Percentiles rank a stretch among this genome's conserved stretches.
phyloP scores from a whole-genome alignment of 1,139 yeast genomes.

The Protomyces lactucae-debilis region DNA sequence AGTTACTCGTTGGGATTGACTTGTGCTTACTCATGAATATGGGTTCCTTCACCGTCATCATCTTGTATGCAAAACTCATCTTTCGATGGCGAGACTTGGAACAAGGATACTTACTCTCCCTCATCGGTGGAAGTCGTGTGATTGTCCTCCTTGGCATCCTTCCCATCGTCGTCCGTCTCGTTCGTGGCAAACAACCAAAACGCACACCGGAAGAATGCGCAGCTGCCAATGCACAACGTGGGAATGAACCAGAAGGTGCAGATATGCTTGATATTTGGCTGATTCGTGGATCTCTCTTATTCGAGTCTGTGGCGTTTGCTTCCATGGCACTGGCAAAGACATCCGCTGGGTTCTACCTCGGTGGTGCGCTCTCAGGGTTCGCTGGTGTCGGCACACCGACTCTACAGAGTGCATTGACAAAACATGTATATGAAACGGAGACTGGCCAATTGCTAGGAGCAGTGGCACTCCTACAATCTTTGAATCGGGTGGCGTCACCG shows the following conservation, averaged over 20 bases:
- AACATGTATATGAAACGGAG: constrained; percentile 43
- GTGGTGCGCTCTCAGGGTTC: constrained; percentile 46
- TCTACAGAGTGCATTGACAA: constrained; percentile 49
- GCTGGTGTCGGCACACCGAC: constrained; percentile 51
- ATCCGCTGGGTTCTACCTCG: constrained; percentile 35
- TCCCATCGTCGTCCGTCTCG: constrained; percentile 47
- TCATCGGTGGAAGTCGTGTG: constrained; percentile 49
- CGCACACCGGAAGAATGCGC: neutral
- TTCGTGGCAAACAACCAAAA: constrained; percentile 35
- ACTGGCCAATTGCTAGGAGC: constrained; percentile 41
- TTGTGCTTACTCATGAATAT: constrained; percentile 41
- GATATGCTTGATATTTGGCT: constrained; percentile 35
- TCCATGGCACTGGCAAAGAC: constrained; percentile 41
- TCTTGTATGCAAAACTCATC: constrained; percentile 55
- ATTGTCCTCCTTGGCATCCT: constrained; percentile 44
- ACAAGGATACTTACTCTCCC: constrained; percentile 54
- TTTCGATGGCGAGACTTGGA: constrained; percentile 59
- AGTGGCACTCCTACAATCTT: constrained; percentile 36
- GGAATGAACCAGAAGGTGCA: constrained; percentile 23
- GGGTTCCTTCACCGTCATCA: constrained; percentile 46
- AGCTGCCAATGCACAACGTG: constrained; percentile 8
- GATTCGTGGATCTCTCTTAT: constrained; percentile 42
- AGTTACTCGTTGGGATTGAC: constrained; percentile 16
- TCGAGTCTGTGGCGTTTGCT: constrained; percentile 47
- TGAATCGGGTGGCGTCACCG: constrained; percentile 38